Conservation (phyloP, 2,329 filamentous ascomycete genomes). For the Chalara sp. region DNA sequence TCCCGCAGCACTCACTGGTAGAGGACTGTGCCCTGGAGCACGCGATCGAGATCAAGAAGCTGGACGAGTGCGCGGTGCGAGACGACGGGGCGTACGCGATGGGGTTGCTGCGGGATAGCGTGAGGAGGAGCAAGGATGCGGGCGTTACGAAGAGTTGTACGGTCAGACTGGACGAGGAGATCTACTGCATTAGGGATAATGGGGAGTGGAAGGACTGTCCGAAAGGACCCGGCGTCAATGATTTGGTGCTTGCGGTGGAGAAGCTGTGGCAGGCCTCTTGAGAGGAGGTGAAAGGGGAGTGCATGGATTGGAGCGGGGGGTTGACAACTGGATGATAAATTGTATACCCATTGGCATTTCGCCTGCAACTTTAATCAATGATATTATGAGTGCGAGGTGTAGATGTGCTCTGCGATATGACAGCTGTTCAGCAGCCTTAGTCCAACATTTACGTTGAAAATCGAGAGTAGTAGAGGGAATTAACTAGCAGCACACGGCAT, state of each 20-base stretch:
- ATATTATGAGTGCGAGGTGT: too few species aligned
- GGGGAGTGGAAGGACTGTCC: conserved; percentile 77
- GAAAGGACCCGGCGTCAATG: conserved; percentile 57
- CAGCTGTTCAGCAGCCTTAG: too few species aligned
- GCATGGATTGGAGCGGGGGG: too few species aligned
- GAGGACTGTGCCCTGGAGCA: conserved; percentile 88
- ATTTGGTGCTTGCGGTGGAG: conserved; percentile 72
- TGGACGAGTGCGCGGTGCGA: conserved; percentile 76
- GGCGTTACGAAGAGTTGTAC: conserved; percentile 71
- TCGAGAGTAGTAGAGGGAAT: too few species aligned
- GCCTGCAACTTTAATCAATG: too few species aligned
- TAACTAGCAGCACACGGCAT: too few species aligned
- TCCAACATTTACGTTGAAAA: too few species aligned
- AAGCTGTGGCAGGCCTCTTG: conserved; percentile 58
- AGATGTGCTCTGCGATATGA: too few species aligned
- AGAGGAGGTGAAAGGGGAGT: conserved; percentile 29
- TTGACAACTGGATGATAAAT: too few species aligned
- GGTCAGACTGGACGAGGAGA: conserved; percentile 67
- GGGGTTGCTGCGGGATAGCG: conserved; percentile 60
- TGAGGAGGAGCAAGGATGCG: conserved; percentile 54
- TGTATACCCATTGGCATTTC: too few species aligned
- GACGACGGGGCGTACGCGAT: conserved; percentile 69
- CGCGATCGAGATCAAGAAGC: conserved; percentile 70
- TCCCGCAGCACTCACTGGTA: conserved; percentile 72
- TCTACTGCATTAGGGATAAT: conserved; percentile 78